phyloP scores from a whole-genome alignment of 352 stramenopile species.

The Globisporangium abappressorium region DNA sequence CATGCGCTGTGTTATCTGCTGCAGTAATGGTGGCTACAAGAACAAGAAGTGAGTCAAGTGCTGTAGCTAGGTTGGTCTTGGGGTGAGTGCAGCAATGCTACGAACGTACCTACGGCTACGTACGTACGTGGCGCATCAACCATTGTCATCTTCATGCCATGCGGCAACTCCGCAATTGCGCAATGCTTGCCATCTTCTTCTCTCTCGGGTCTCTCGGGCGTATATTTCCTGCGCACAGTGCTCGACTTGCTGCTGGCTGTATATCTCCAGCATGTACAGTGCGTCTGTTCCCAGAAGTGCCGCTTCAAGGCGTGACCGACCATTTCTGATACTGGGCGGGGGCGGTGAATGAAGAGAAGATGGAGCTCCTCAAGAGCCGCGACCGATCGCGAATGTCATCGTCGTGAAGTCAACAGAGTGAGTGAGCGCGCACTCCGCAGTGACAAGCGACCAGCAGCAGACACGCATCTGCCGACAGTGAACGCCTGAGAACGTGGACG shows the following conservation, averaged over 20 bases:
- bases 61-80: too few relatives aligned
- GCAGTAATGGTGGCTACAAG: too few relatives aligned
- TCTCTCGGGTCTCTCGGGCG: not conserved
- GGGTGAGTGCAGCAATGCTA: too few relatives aligned
- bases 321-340: not conserved
- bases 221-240: not conserved
- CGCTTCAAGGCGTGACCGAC: not conserved
- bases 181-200: not conserved
- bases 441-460: not conserved
- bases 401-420: not conserved
- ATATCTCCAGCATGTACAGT: not conserved
- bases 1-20: too few relatives aligned
- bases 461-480: not conserved
- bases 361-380: not conserved
- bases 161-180: not conserved
- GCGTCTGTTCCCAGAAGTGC: not conserved
- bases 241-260: not conserved
- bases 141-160: too few relatives aligned
- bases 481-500: too few relatives aligned
- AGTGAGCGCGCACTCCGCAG: not conserved
- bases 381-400: slow-evolving; percentile 1
- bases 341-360: not conserved
- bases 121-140: too few relatives aligned
- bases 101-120: too few relatives aligned
- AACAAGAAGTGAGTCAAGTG: too few relatives aligned